Conservation (phyloP, 2,329 filamentous ascomycete species). For the Aspergillus alliaceus region DNA sequence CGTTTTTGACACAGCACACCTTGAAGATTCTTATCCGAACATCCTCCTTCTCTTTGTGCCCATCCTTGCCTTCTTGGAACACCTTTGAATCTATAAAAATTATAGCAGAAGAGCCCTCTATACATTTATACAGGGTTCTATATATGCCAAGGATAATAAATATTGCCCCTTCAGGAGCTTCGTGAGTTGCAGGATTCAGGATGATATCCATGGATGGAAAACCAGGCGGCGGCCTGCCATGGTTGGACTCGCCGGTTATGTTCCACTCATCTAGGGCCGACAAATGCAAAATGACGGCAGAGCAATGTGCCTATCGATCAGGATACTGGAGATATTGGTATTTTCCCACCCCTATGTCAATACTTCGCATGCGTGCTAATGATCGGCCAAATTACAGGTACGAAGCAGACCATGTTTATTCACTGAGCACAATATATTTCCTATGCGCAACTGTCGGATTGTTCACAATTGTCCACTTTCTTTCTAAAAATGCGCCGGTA, state of each 20-base stretch:
- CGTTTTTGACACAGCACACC: background rate
- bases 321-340: slow-evolving; percentile 34
- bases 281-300: slow-evolving; percentile 28
- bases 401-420: slow-evolving; percentile 55
- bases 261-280: slow-evolving; percentile 31
- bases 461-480: slow-evolving; percentile 46
- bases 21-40: background rate
- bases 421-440: slow-evolving; percentile 54
- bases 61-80: background rate
- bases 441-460: slow-evolving; percentile 51
- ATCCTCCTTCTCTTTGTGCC: background rate
- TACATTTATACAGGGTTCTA: background rate
- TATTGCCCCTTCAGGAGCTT: background rate
- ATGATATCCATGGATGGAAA: slow-evolving; percentile 19
- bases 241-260: slow-evolving; percentile 33
- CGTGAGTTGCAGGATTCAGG: background rate
- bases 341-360: background rate
- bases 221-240: slow-evolving; percentile 19
- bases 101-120: no score
- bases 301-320: slow-evolving; percentile 30
- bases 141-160: background rate
- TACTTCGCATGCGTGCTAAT: background rate
- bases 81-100: no score
- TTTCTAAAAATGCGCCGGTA: slow-evolving; percentile 31
- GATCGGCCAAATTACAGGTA: slow-evolving; percentile 41